These are phyloP conservation scores for Penicillium verrucosum DNA, from an alignment of 2,329 filamentous ascomycete species.

Conservation along the genomic window DNA sequence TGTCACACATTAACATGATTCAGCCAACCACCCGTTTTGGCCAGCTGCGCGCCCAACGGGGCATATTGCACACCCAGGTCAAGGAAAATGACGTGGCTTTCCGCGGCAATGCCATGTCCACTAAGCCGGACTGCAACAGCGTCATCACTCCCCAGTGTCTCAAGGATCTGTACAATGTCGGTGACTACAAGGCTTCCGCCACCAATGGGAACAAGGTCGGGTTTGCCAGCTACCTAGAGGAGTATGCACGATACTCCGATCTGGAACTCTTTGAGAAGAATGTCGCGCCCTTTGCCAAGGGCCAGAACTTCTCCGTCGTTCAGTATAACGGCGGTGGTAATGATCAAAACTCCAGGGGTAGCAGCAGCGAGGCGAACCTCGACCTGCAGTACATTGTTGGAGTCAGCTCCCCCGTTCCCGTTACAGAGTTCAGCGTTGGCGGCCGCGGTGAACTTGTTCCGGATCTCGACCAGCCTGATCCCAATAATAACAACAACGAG, in stretches of 20 bases:
- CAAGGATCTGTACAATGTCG: slow-evolving; percentile 47
- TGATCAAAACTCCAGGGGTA: slow-evolving; percentile 34
- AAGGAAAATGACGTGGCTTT: slow-evolving; percentile 18
- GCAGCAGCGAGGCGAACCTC: slow-evolving; percentile 50
- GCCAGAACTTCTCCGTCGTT: slow-evolving; percentile 46
- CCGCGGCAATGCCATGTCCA: slow-evolving; percentile 14
- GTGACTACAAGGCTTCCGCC: slow-evolving; percentile 39
- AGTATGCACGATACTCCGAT: slow-evolving; percentile 50
- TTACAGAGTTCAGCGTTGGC: slow-evolving; percentile 48
- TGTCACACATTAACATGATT: slow-evolving; percentile 39
- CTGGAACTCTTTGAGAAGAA: slow-evolving; percentile 40
- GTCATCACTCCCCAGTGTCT: slow-evolving; percentile 49
- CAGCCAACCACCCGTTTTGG: slow-evolving; percentile 45
- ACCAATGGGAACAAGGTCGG: slow-evolving; percentile 41
- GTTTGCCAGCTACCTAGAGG: slow-evolving; percentile 49
- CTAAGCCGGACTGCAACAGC: slow-evolving; percentile 39
- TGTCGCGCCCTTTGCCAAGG: slow-evolving; percentile 40
- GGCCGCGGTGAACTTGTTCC: slow-evolving; percentile 48
- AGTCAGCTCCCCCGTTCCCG: slow-evolving; percentile 43
- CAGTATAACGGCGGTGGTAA: slow-evolving; percentile 43
- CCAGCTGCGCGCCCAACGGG: slow-evolving; percentile 30
- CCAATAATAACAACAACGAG: slow-evolving; percentile 46
- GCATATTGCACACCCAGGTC: slow-evolving; percentile 25
- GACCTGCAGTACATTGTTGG: slow-evolving; percentile 51
- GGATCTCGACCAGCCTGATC: slow-evolving; percentile 46